Evolutionary conservation across 176 grass and related monocot species (phyloP), one percentile per base, ranked within the genome.

Genomic region (Musa acuminata): DNA sequence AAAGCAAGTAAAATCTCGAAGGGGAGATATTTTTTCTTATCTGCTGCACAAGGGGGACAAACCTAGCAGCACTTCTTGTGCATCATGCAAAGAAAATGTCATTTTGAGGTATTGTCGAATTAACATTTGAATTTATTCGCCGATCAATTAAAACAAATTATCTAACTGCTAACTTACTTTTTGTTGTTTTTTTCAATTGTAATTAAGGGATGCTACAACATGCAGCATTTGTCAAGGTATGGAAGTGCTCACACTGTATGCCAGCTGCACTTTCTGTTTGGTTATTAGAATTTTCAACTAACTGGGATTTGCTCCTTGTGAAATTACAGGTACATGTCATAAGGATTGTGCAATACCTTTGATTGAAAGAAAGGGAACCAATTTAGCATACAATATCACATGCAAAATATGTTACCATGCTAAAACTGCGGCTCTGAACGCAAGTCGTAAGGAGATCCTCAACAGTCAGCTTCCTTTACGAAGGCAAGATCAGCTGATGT

Each of bases 151-250:
- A 75, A 20, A 10, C 11, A 68, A 11, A 69, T 27, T 76, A 80
- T 64, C 60, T n/a, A 78, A 75, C 78, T 72, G n/a, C 29, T 67
- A 81, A 86, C 75, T 80, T 79, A 78, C 73, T 75, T 7, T 86
- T 72, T 80, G 35, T 43, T 43, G 4, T 50, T 62, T 75, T 20
- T 83, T 82, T 84, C 25, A 43, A 79, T 83, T 87, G 55, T 53
- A 25, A 78, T 84, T 53, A 80, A 99, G 95, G 84, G 84, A 91
- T 79, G 74, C 84, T 27, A 65, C 88, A 43, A 87, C 72, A 84
- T 99, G 95, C 77, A 82, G 12, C 73, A 78, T 84, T 81, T 99
- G 95, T 86, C 80, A 99, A 99, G 95, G 95, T 99, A 85, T 72
- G 80, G 11, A 62, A 69, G 82, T 72, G 49, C 76, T 62, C 20